Conservation (phyloP, 2,329 filamentous ascomycete species). For the Penicillium freii region DNA sequence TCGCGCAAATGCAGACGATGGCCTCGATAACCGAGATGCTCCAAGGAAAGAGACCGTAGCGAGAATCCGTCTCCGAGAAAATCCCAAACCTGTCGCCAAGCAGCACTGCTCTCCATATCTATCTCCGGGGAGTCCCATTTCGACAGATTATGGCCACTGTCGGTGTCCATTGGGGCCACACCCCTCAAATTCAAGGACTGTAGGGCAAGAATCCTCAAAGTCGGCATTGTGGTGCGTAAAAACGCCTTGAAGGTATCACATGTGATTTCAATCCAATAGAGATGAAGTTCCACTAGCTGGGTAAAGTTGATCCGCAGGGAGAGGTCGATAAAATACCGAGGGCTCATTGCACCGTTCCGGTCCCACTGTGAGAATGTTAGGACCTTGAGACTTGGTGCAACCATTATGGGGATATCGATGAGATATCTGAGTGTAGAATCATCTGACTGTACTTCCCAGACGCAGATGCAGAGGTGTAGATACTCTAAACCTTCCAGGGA, state of each 20-base stretch:
- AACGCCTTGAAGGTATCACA: not conserved
- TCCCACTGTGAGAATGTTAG: not conserved
- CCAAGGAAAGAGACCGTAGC: not conserved
- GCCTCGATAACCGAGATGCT: not conserved
- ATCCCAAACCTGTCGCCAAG: conserved; percentile 1
- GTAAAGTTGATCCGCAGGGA: conserved; percentile 1
- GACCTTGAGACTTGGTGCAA: not conserved
- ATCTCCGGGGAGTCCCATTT: not conserved
- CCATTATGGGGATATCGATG: not conserved
- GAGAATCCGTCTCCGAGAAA: not conserved
- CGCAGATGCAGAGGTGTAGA: not conserved
- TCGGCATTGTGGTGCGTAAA: not conserved
- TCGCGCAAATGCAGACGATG: not conserved
- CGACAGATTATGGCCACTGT: not conserved
- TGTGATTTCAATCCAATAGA: not conserved
- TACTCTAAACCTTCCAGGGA: not conserved
- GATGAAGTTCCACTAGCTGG: not conserved
- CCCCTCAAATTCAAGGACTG: not conserved
- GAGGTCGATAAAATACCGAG: not conserved
- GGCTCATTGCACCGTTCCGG: not conserved
- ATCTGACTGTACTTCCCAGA: not conserved
- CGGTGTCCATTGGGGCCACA: not conserved
- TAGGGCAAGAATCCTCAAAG: not conserved
- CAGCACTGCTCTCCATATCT: not conserved
- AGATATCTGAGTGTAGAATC: not conserved